These are phyloP conservation scores for Leccinum sublutescens DNA, from an alignment of 768 basidiomycete species.

Conservation along the genomic window DNA sequence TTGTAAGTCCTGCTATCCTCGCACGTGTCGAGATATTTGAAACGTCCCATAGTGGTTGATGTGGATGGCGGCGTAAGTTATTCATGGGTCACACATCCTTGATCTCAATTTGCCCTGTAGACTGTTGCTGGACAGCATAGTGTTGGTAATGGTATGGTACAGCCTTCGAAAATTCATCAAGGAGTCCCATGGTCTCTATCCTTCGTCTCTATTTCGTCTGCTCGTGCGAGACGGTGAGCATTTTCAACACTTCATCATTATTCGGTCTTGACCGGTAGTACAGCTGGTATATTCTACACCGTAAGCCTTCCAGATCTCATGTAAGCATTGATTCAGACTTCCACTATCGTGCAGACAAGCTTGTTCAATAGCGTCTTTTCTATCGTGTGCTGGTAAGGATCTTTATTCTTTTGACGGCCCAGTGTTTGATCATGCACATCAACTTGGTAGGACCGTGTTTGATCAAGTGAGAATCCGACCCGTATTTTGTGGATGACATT, in stretches of 20 bases:
- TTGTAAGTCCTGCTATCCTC: slow-evolving; percentile 2
- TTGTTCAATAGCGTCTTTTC: neutral
- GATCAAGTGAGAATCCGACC: neutral
- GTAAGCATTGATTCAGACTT: neutral
- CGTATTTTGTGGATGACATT: neutral
- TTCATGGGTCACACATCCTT: neutral
- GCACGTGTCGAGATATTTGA: neutral
- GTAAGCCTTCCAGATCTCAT: neutral
- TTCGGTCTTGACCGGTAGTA: neutral
- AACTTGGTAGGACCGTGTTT: neutral
- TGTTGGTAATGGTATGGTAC: slow-evolving; percentile 3
- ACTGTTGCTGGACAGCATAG: slow-evolving; percentile 8
- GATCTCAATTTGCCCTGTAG: neutral
- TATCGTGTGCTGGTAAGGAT: neutral
- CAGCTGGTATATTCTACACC: neutral
- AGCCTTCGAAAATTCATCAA: slow-evolving; percentile 2
- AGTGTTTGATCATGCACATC: neutral
- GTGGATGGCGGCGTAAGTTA: slow-evolving; percentile 9
- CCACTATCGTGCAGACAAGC: neutral
- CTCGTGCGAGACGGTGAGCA: neutral
- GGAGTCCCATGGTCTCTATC: neutral
- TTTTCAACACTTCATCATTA: neutral
- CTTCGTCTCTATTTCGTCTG: neutral
- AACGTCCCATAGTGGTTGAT: slow-evolving; percentile 8
- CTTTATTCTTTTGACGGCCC: neutral